Conservation (phyloP, 2,329 filamentous ascomycete genomes). For the Gaeumannomyces sp. region DNA sequence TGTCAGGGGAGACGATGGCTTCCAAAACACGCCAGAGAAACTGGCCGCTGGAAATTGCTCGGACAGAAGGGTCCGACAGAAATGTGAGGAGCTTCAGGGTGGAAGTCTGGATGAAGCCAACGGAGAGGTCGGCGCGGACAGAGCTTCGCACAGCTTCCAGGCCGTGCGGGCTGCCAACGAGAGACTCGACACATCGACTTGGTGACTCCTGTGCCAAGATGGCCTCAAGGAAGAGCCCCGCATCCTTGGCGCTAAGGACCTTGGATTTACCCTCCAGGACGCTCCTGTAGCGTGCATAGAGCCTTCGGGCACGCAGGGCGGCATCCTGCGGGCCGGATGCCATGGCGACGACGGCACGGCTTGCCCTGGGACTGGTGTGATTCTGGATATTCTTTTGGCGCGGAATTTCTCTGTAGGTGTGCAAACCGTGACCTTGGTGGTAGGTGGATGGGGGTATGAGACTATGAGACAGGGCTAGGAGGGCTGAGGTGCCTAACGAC, state of each 20-base stretch:
- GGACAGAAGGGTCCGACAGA: slow-evolving; percentile 36
- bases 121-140: slow-evolving; percentile 21
- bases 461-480: no score
- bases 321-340: slow-evolving; percentile 12
- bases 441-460: background rate
- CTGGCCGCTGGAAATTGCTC: slow-evolving; percentile 42
- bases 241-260: slow-evolving; percentile 17
- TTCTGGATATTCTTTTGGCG: background rate
- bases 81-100: slow-evolving; percentile 30
- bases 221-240: slow-evolving; percentile 26
- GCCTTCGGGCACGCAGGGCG: slow-evolving; percentile 1
- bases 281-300: slow-evolving; percentile 5
- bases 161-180: slow-evolving; percentile 21
- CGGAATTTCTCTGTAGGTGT: background rate
- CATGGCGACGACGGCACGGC: background rate
- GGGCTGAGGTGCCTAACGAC: background rate
- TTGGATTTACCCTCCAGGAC: slow-evolving; percentile 18
- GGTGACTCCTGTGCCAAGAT: slow-evolving; percentile 16
- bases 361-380: background rate
- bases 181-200: slow-evolving; percentile 21
- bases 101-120: slow-evolving; percentile 24
- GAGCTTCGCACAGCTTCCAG: slow-evolving; percentile 20
- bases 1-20: slow-evolving; percentile 43
- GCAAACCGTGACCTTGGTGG: no score
- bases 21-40: slow-evolving; percentile 41